Evolutionary conservation across 805 yeast genomes (phyloP).

Genomic region (Saccharomycopsis malanga): DNA sequence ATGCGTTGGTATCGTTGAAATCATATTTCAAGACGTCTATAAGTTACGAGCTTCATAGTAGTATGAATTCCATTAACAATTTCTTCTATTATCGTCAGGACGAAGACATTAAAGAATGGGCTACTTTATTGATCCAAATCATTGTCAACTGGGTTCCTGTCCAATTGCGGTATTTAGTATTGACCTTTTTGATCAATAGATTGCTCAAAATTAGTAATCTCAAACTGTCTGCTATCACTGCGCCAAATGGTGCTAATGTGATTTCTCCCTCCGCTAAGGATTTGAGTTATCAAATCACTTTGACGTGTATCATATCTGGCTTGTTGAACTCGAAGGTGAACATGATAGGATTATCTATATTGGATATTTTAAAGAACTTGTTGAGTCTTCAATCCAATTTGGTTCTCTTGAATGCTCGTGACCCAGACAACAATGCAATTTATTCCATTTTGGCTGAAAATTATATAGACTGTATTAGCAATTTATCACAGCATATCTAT

Average conservation of each 20-base stretch:
- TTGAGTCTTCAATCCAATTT: slow-evolving; percentile 39
- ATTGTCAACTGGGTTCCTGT: slow-evolving; percentile 77
- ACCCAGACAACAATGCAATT: background rate
- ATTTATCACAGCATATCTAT: slow-evolving; percentile 69
- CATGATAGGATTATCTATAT: slow-evolving; percentile 79
- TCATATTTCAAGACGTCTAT: slow-evolving; percentile 58
- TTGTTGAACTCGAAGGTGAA: slow-evolving; percentile 71
- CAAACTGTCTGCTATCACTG: background rate
- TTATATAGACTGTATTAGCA: slow-evolving; percentile 49
- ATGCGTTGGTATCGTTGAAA: slow-evolving; percentile 39
- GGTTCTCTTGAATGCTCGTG: slow-evolving; percentile 12
- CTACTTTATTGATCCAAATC: slow-evolving; percentile 48
- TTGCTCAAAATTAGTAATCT: slow-evolving; percentile 23
- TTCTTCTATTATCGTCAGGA: slow-evolving; percentile 30
- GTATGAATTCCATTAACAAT: slow-evolving; percentile 47
- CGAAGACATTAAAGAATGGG: slow-evolving; percentile 40
- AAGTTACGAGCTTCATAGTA: slow-evolving; percentile 49
- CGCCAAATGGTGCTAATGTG: background rate
- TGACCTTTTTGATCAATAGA: slow-evolving; percentile 40
- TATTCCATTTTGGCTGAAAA: background rate
- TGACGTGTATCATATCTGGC: slow-evolving; percentile 44
- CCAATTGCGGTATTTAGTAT: slow-evolving; percentile 61
- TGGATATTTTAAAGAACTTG: slow-evolving; percentile 64
- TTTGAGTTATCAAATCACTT: slow-evolving; percentile 30
- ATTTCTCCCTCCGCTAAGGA: background rate